These are phyloP conservation scores for Saccharomyces paradoxus DNA, from an alignment of 805 yeast genomes.

Conservation along the genomic window DNA sequence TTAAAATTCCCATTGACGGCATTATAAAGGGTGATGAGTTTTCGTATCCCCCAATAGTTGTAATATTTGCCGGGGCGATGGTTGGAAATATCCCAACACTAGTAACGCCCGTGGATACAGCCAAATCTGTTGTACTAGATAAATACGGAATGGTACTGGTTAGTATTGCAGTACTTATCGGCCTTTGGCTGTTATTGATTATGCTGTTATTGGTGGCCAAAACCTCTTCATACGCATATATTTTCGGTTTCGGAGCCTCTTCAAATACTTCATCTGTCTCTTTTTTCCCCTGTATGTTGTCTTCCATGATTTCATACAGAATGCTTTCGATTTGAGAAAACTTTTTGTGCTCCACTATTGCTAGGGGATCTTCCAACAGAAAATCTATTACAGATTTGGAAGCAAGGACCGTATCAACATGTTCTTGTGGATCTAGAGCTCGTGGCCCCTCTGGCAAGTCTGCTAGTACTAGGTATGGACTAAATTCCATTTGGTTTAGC, in stretches of 20 bases:
- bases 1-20: not conserved
- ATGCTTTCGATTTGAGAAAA: constrained; percentile 7
- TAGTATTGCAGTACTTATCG: not conserved
- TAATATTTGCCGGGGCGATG: not conserved
- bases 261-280: not conserved
- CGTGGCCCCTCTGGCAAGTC: not conserved
- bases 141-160: not conserved
- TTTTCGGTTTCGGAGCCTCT: not conserved
- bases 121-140: not conserved
- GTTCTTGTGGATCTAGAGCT: not conserved
- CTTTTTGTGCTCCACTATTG: constrained; percentile 3
- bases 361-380: not conserved
- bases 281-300: not conserved
- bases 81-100: not conserved
- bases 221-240: not conserved
- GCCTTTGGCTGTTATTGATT: not conserved
- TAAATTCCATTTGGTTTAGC: not conserved
- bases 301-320: constrained; percentile 9
- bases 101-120: not conserved
- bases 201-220: not conserved
- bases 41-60: not conserved
- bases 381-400: not conserved
- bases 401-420: not conserved
- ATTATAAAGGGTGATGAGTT: not conserved
- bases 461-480: not conserved